Conservation (phyloP, 192 early-diverging fungal species). For the Borealophlyctis nickersoniae region DNA sequence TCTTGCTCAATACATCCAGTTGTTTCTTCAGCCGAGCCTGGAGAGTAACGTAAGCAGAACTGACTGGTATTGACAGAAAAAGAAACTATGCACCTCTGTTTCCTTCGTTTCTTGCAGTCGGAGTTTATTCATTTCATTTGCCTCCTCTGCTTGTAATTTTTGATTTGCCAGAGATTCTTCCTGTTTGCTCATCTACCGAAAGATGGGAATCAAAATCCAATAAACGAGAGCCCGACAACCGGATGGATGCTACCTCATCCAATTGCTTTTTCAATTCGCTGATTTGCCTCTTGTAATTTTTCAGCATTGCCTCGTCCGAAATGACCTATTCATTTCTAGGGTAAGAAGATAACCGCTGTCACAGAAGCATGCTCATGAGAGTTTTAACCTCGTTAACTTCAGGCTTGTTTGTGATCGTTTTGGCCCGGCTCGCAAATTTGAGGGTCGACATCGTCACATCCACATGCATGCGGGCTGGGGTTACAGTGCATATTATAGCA, state of each 20-base stretch:
- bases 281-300: slow-evolving; percentile 81
- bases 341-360: neutral
- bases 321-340: slow-evolving; percentile 35
- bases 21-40: neutral
- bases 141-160: neutral
- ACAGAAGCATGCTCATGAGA: neutral
- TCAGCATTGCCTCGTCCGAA: slow-evolving; percentile 79
- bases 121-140: neutral
- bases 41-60: neutral
- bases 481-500: slow-evolving; percentile 87
- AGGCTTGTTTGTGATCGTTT: slow-evolving; percentile 79
- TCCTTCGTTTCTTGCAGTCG: neutral
- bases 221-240: neutral
- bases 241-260: neutral
- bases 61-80: neutral
- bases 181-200: no score
- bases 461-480: slow-evolving; percentile 68
- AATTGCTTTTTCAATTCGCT: slow-evolving; percentile 67
- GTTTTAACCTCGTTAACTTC: slow-evolving; percentile 58
- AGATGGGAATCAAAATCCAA: neutral
- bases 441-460: slow-evolving; percentile 91
- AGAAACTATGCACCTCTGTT: neutral
- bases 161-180: neutral
- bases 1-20: neutral
- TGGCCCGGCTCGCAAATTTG: slow-evolving; percentile 91